Conservation (phyloP, 148 eudicot species). For the Cornus suecica region DNA sequence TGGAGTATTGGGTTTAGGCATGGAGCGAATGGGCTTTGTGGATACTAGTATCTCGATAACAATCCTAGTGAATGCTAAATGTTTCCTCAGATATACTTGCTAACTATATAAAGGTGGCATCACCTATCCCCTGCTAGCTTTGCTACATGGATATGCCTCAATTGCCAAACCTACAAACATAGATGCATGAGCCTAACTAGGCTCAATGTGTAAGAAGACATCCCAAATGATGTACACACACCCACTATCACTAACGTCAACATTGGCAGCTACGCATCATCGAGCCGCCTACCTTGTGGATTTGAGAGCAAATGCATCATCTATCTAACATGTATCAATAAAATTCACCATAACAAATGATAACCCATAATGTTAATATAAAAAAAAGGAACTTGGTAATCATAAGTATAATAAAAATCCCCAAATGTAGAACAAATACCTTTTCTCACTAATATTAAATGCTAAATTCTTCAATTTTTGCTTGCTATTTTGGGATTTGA, state of each 20-base stretch:
- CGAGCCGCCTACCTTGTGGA: no score
- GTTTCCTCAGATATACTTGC: no score
- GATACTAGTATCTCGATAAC: no score
- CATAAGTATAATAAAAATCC: background rate
- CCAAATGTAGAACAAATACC: background rate
- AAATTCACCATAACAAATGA: background rate
- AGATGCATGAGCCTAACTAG: background rate
- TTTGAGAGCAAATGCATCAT: no score
- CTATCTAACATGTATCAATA: no score
- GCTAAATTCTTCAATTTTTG: background rate
- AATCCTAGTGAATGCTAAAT: no score
- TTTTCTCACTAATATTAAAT: background rate
- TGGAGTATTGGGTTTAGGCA: no score
- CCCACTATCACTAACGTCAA: background rate
- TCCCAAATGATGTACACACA: no score
- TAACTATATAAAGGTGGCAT: no score
- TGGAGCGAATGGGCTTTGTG: no score
- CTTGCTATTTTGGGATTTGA: background rate
- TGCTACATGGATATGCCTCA: background rate
- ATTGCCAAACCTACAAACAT: background rate
- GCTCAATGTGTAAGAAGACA: background rate
- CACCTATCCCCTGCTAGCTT: no score
- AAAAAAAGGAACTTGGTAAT: background rate
- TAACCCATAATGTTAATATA: background rate
- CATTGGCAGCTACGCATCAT: background rate